These are phyloP conservation scores for Blepharisma japonicum DNA, from an alignment of 73 alveolate species.

Conservation along the genomic window DNA sequence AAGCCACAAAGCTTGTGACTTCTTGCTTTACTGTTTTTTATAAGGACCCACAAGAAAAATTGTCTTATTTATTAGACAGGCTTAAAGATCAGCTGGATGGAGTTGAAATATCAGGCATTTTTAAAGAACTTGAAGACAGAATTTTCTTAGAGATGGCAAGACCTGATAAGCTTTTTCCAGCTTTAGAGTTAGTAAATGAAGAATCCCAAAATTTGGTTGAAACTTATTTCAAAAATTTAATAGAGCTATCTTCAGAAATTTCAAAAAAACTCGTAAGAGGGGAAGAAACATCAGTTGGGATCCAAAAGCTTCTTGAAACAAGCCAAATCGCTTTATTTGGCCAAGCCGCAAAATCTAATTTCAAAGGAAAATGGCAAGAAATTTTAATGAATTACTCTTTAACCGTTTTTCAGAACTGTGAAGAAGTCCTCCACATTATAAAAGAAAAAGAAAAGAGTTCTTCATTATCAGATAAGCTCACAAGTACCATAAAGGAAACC, in stretches of 20 bases:
- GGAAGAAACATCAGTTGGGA: no score
- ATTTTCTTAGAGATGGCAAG: constrained; percentile 5
- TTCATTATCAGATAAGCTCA: not conserved
- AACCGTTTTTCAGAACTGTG: not conserved
- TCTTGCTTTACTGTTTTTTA: not conserved
- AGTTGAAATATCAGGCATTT: not conserved
- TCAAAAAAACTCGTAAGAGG: not conserved
- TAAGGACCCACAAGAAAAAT: constrained; percentile 5
- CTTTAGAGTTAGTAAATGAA: not conserved
- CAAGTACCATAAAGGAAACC: not conserved
- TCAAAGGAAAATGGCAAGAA: constrained; percentile 25
- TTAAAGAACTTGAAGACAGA: constrained; percentile 17
- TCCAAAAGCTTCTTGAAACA: not conserved
- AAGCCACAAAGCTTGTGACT: not conserved
- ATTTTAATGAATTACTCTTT: not conserved
- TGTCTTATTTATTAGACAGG: not conserved
- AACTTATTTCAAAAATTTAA: not conserved
- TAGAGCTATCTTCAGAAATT: not conserved
- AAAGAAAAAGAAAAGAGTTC: not conserved
- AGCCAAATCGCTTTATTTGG: not conserved
- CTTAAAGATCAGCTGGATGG: not conserved
- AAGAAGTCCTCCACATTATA: not conserved
- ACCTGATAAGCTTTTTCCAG: constrained; percentile 24
- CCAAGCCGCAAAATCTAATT: constrained; percentile 9
- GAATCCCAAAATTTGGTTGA: not conserved